A percentile compares a stretch with the other conserved stretches of the same genome.
phyloP scores from a whole-genome alignment of 1,284 basidiomycete genomes.

The Calocybe gambosa region DNA sequence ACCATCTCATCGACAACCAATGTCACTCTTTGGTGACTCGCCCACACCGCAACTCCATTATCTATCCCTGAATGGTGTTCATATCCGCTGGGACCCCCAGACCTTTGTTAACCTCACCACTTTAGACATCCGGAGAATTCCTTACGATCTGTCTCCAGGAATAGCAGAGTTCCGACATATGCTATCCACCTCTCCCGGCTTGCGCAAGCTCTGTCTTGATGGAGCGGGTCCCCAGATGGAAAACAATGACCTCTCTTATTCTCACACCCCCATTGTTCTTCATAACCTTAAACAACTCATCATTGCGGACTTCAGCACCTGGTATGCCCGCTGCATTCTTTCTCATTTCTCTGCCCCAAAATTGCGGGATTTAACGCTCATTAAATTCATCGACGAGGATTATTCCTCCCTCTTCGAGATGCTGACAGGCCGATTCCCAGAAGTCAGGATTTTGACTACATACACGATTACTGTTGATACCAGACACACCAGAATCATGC shows the following conservation, averaged over 20 bases:
- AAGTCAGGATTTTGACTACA: constrained; percentile 44
- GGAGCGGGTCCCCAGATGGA: constrained; percentile 47
- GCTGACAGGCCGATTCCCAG: constrained; percentile 39
- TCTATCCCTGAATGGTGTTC: constrained; percentile 48
- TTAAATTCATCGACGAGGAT: constrained; percentile 43
- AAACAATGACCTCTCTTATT: constrained; percentile 16
- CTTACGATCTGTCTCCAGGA: constrained; percentile 41
- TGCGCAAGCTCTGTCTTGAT: constrained; percentile 50
- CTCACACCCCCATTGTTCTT: constrained; percentile 34
- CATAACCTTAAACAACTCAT: constrained; percentile 42
- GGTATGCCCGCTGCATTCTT: constrained; percentile 40
- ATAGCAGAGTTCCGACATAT: constrained; percentile 45
- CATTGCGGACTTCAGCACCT: constrained; percentile 44
- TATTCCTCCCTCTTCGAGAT: constrained; percentile 39
- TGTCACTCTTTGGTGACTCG: constrained; percentile 43
- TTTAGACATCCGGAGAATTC: constrained; percentile 55
- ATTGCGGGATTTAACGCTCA: constrained; percentile 47
- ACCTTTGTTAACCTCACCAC: constrained; percentile 44
- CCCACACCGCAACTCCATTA: constrained; percentile 34
- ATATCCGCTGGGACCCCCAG: constrained; percentile 47
- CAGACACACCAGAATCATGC: constrained; percentile 24
- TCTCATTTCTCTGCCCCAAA: constrained; percentile 44
- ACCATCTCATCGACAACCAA: constrained; percentile 25
- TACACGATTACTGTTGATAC: constrained; percentile 33
- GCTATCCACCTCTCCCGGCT: constrained; percentile 38